phyloP scores from a whole-genome alignment of 768 basidiomycete genomes.

The Pulveroboletus sp. region DNA sequence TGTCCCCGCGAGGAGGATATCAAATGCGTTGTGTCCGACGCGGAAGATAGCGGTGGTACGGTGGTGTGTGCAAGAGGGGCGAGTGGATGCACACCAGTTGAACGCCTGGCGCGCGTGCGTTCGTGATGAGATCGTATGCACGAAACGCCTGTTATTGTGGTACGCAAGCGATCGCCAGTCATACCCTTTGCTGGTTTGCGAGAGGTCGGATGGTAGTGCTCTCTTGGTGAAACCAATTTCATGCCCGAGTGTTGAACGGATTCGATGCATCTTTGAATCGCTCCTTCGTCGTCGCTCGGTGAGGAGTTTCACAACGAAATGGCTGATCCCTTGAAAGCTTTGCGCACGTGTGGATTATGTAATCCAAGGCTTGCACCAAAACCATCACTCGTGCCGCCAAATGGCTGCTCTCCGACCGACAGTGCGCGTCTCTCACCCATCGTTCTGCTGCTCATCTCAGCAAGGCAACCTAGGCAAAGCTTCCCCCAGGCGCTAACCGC shows the following conservation, averaged over 20 bases:
- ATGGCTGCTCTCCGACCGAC: slow-evolving; percentile 73
- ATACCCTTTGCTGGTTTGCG: too few relatives aligned
- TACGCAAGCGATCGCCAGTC: too few relatives aligned
- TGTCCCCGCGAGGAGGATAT: slow-evolving; percentile 74
- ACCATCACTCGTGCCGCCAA: slow-evolving; percentile 4
- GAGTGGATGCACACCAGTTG: slow-evolving; percentile 58
- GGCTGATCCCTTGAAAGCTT: too few relatives aligned
- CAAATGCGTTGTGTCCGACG: slow-evolving; percentile 71
- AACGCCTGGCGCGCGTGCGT: slow-evolving; percentile 36
- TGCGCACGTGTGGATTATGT: slow-evolving; percentile 13
- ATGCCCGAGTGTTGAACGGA: too few relatives aligned
- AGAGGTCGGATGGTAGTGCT: too few relatives aligned
- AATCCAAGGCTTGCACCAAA: slow-evolving; percentile 7
- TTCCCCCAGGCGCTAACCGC: slow-evolving; percentile 89
- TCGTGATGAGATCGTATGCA: slow-evolving; percentile 7
- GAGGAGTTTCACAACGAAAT: too few relatives aligned
- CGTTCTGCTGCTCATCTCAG: neutral
- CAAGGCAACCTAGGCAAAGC: slow-evolving; percentile 53
- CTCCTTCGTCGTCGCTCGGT: too few relatives aligned
- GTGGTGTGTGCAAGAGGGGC: slow-evolving; percentile 67
- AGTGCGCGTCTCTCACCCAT: slow-evolving; percentile 31
- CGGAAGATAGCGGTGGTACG: slow-evolving; percentile 47
- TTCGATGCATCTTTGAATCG: too few relatives aligned
- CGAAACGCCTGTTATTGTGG: too few relatives aligned
- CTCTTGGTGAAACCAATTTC: too few relatives aligned